These are phyloP conservation scores for Ogataea ramenticola DNA, from an alignment of 805 yeast genomes.

Conservation along the genomic window DNA sequence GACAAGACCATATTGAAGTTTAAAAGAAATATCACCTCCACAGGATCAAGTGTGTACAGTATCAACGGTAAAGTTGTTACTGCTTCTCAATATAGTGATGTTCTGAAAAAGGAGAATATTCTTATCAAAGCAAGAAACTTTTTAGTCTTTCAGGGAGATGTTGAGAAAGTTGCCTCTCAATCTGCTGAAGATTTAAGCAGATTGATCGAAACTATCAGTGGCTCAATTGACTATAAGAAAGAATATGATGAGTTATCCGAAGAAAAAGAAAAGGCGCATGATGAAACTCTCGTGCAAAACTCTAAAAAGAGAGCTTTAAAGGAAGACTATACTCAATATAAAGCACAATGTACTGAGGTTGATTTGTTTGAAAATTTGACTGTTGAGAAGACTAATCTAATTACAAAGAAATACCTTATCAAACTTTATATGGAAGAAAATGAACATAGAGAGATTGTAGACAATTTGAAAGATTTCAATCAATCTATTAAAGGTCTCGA, in stretches of 20 bases:
- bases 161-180: conserved; percentile 87
- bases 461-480: conserved; percentile 29
- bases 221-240: conserved; percentile 58
- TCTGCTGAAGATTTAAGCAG: conserved; percentile 67
- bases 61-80: conserved; percentile 55
- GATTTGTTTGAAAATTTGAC: conserved; percentile 54
- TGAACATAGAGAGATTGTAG: conserved; percentile 28
- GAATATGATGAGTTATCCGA: conserved; percentile 64
- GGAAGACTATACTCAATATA: conserved; percentile 71
- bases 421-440: conserved; percentile 55
- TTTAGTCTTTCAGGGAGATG: conserved; percentile 94
- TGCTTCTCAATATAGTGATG: conserved; percentile 55
- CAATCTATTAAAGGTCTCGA: conserved; percentile 30
- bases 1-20: conserved; percentile 53
- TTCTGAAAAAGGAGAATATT: conserved; percentile 72
- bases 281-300: conserved; percentile 54
- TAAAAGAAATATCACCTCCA: conserved; percentile 50
- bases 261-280: conserved; percentile 59
- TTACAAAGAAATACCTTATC: conserved; percentile 50
- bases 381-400: conserved; percentile 37
- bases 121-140: conserved; percentile 86
- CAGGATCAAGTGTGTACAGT: conserved; percentile 61
- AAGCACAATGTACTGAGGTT: conserved; percentile 67
- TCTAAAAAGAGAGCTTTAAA: conserved; percentile 63
- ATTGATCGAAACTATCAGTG: conserved; percentile 76